A percentile compares a stretch with the other conserved stretches of the same genome.
Conservation (phyloP, 192 early-diverging fungal species). For the Phlyctochytrium arcticum region DNA sequence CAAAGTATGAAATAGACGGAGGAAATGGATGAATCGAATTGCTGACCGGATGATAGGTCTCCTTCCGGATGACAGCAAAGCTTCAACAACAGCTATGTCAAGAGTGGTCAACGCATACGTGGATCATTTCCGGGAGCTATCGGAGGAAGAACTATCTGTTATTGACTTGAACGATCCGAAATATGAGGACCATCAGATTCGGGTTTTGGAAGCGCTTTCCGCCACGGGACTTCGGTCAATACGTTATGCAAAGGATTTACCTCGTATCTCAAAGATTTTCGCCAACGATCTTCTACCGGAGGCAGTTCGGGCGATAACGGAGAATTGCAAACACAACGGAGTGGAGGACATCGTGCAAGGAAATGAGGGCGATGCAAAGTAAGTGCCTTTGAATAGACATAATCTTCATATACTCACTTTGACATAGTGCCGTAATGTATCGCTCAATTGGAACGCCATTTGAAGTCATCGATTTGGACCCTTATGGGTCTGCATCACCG, state of each 20-base stretch:
- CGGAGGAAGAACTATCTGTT: not conserved
- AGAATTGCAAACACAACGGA: conserved; percentile 82
- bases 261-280: conserved; percentile 66
- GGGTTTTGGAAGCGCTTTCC: conserved; percentile 86
- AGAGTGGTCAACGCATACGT: conserved; percentile 11
- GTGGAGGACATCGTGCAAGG: conserved; percentile 71
- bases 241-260: conserved; percentile 93
- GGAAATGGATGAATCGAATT: not conserved
- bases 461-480: conserved; percentile 92
- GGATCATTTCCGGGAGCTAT: conserved; percentile 1
- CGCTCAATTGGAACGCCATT: conserved; percentile 43
- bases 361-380: conserved; percentile 84
- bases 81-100: conserved; percentile 19
- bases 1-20: conserved; percentile 28
- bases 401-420: not conserved
- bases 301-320: conserved; percentile 82
- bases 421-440: conserved; percentile 43
- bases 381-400: conserved; percentile 19
- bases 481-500: conserved; percentile 92
- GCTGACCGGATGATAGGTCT: no score
- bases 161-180: not conserved
- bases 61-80: not conserved
- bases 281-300: conserved; percentile 89
- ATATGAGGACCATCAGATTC: conserved; percentile 22
- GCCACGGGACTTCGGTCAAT: conserved; percentile 93